Percentiles rank a stretch among this genome's conserved stretches.
Evolutionary conservation across 2,329 filamentous ascomycete species (phyloP).

Genomic region (Fusarium albidum): DNA sequence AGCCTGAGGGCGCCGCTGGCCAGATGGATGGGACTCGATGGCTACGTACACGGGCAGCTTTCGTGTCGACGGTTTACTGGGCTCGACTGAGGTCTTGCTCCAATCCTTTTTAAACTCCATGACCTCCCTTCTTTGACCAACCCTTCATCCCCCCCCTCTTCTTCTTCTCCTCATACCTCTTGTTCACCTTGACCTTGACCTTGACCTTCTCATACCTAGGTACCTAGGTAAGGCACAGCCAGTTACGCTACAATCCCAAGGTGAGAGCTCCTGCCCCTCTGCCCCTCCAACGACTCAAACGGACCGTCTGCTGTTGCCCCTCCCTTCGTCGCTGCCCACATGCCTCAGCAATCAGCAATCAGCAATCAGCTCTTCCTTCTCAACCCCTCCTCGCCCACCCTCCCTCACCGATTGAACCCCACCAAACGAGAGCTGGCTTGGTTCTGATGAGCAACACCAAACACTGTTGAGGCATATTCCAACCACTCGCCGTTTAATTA

Average conservation of each 20-base stretch:
- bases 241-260: background rate
- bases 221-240: slow-evolving; percentile 31
- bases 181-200: slow-evolving; percentile 21
- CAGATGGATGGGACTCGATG: slow-evolving; percentile 13
- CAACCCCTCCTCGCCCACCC: slow-evolving; percentile 23
- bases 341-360: too few species aligned
- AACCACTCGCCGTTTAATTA: slow-evolving; percentile 27
- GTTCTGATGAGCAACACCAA: slow-evolving; percentile 40
- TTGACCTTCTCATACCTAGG: slow-evolving; percentile 19
- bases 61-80: slow-evolving; percentile 35
- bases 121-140: slow-evolving; percentile 20
- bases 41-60: slow-evolving; percentile 28
- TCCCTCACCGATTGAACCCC: slow-evolving; percentile 38
- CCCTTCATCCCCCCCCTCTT: slow-evolving; percentile 22
- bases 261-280: slow-evolving; percentile 12
- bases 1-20: too few species aligned
- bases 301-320: too few species aligned
- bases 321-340: too few species aligned
- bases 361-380: background rate
- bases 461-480: slow-evolving; percentile 41
- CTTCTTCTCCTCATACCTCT: slow-evolving; percentile 22
- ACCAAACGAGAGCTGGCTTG: slow-evolving; percentile 38
- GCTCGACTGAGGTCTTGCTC: slow-evolving; percentile 22
- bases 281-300: slow-evolving; percentile 10
- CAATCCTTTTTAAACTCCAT: slow-evolving; percentile 34